A percentile compares a stretch with the other conserved stretches of the same genome.
These are phyloP conservation scores for Papiliotrema fonsecae DNA, from an alignment of 1,284 basidiomycete species.

Conservation along the genomic window DNA sequence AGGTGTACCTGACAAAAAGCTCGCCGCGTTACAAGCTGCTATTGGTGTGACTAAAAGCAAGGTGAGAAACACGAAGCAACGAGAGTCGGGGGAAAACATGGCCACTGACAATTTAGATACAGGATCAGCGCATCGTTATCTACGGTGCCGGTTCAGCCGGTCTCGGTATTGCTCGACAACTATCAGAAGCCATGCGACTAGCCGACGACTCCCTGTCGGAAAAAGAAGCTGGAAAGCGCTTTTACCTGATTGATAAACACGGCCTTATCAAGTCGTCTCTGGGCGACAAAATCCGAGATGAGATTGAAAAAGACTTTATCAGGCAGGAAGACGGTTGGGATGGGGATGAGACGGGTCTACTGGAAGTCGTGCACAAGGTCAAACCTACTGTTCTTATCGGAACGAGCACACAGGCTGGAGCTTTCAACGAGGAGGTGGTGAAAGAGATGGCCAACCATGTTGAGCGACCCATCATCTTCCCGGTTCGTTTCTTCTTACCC, in stretches of 20 bases:
- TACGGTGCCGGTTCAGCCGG: conserved; percentile 79
- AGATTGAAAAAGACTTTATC: conserved; percentile 56
- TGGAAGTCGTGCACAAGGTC: conserved; percentile 65
- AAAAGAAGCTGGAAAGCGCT: conserved; percentile 59
- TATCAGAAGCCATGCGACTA: conserved; percentile 65
- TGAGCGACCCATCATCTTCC: conserved; percentile 73
- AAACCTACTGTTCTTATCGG: conserved; percentile 73
- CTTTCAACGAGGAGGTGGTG: conserved; percentile 71
- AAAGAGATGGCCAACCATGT: conserved; percentile 63
- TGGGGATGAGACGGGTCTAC: conserved; percentile 53
- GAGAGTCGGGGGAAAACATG: conserved; percentile 67
- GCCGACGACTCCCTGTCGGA: conserved; percentile 52
- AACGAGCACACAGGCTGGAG: conserved; percentile 69
- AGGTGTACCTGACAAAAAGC: conserved; percentile 44
- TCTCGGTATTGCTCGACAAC: conserved; percentile 60
- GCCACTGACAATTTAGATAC: conserved; percentile 59
- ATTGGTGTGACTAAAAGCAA: conserved; percentile 65
- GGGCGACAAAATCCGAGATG: conserved; percentile 53
- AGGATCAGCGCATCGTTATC: conserved; percentile 70
- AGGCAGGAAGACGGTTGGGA: conserved; percentile 51
- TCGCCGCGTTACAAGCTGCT: conserved; percentile 65
- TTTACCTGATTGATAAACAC: conserved; percentile 57
- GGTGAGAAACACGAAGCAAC: conserved; percentile 48
- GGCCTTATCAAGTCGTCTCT: conserved; percentile 51
- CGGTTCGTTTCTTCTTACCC: conserved; percentile 35